Percentiles rank a stretch among this genome's conserved stretches.
Conservation (phyloP, 2,329 filamentous ascomycete species). For the Albophoma yamanashiensis region DNA sequence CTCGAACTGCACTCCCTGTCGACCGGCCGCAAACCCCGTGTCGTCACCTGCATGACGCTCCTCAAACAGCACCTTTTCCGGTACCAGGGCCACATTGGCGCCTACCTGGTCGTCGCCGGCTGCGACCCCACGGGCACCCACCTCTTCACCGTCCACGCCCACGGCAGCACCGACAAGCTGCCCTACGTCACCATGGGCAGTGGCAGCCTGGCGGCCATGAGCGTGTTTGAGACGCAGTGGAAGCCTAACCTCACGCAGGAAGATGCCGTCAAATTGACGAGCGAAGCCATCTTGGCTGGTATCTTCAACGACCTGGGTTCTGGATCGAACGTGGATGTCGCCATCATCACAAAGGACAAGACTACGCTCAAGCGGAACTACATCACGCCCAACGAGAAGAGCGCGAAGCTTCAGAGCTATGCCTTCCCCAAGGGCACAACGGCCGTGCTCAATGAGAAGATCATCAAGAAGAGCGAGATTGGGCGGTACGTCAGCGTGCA, state of each 20-base stretch:
- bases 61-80: conserved; percentile 99
- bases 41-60: conserved; percentile 98
- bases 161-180: conserved; percentile 96
- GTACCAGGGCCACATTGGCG: conserved; percentile 95
- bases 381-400: conserved; percentile 85
- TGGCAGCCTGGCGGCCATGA: conserved; percentile 93
- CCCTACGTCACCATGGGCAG: conserved; percentile 99
- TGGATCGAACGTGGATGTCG: conserved; percentile 94
- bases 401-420: conserved; percentile 88
- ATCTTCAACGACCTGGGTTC: conserved; percentile 98
- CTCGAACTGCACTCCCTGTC: conserved; percentile 95
- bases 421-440: conserved; percentile 87
- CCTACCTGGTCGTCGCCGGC: conserved; percentile 93
- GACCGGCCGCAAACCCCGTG: conserved; percentile 90
- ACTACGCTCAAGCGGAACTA: conserved; percentile 88
- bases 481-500: conserved; percentile 89
- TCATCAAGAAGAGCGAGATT: conserved; percentile 89
- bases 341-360: conserved; percentile 91
- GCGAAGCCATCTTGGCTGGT: conserved; percentile 86
- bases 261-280: conserved; percentile 71
- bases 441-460: conserved; percentile 88
- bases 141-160: conserved; percentile 96
- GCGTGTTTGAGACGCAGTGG: conserved; percentile 95
- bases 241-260: conserved; percentile 66
- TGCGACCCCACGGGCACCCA: conserved; percentile 92